Conservation (phyloP, 805 yeast species). For the Teunomyces atbi region DNA sequence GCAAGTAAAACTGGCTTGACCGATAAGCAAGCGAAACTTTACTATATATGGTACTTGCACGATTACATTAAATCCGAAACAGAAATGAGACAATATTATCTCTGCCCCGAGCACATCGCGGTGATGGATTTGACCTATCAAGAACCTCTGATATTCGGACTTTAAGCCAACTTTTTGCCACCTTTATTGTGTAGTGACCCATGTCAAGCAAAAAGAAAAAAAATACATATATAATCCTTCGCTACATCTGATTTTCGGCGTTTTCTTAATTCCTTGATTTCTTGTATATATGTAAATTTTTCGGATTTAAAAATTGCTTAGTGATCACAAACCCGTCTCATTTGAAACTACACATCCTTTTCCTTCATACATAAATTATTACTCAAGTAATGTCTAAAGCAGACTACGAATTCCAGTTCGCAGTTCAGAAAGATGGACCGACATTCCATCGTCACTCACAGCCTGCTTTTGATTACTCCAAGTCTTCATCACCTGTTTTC, state of each 20-base stretch:
- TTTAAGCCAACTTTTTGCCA: too few relatives aligned
- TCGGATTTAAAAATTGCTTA: slow-evolving; percentile 3
- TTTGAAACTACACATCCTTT: background rate
- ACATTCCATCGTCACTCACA: background rate
- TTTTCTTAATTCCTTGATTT: background rate
- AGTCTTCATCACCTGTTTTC: background rate
- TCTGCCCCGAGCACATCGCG: too few relatives aligned
- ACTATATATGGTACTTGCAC: too few relatives aligned
- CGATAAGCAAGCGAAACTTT: too few relatives aligned
- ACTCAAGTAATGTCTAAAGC: background rate
- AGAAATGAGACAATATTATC: too few relatives aligned
- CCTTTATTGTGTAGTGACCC: too few relatives aligned
- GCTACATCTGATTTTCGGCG: background rate
- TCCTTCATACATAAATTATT: background rate
- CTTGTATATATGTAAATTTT: background rate
- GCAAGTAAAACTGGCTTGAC: too few relatives aligned
- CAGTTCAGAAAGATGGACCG: background rate
- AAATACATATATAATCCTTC: too few relatives aligned
- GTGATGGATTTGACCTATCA: too few relatives aligned
- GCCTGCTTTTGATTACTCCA: background rate
- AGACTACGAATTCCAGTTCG: background rate
- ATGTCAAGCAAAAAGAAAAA: too few relatives aligned
- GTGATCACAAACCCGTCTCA: background rate
- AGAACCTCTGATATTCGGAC: too few relatives aligned
- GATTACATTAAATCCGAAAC: too few relatives aligned